Evolutionary conservation across 1,139 yeast genomes (phyloP).

Genomic region (Debaryomyces subglobosus): DNA sequence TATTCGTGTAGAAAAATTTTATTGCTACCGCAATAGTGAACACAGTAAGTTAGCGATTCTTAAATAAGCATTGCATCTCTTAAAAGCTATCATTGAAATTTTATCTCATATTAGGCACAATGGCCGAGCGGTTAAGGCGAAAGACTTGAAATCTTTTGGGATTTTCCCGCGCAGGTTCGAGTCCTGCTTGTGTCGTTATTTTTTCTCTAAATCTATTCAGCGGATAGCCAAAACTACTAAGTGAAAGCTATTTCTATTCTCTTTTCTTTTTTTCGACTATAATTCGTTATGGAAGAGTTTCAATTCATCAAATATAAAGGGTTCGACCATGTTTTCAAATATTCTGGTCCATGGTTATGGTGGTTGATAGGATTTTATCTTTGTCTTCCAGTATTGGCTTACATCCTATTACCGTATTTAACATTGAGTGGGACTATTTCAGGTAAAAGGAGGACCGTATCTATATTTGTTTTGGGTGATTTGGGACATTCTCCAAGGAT

Average conservation of each 20-base stretch:
- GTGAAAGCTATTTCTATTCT: neutral
- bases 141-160: conserved; percentile 7
- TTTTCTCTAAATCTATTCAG: conserved; percentile 22
- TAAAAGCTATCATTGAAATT: neutral
- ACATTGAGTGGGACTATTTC: conserved; percentile 20
- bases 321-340: conserved; percentile 30
- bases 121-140: conserved; percentile 8
- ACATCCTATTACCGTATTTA: conserved; percentile 37
- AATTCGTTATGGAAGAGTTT: conserved; percentile 13
- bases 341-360: conserved; percentile 44
- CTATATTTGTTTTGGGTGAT: conserved; percentile 88
- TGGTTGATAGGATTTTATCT: conserved; percentile 39
- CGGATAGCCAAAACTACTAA: neutral
- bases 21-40: neutral
- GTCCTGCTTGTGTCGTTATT: conserved; percentile 80
- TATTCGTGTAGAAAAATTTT: neutral
- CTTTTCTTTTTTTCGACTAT: neutral
- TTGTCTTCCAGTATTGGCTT: conserved; percentile 39
- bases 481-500: conserved; percentile 95
- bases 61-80: neutral
- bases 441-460: conserved; percentile 52
- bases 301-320: conserved; percentile 28
- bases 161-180: conserved; percentile 87
- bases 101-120: neutral
- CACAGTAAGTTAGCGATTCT: neutral